phyloP scores from a whole-genome alignment of 2,329 filamentous ascomycete genomes.

The Cercospora canescens region DNA sequence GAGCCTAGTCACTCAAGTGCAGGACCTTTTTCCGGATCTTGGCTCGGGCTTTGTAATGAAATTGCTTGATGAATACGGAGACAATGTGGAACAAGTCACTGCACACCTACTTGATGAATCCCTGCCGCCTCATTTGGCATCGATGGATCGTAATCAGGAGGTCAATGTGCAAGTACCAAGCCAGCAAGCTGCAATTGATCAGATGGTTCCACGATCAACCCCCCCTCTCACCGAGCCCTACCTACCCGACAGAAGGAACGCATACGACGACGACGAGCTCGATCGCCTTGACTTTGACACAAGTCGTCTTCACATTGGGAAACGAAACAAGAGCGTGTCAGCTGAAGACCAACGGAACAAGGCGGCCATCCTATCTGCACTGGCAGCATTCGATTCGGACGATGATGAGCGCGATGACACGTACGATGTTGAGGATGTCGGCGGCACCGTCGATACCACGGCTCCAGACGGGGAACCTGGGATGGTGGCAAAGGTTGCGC shows the following conservation, averaged over 20 bases:
- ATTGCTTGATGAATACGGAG: conserved; percentile 75
- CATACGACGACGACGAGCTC: conserved; percentile 79
- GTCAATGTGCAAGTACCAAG: conserved; percentile 47
- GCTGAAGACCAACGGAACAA: conserved; percentile 74
- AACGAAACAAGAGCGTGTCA: conserved; percentile 49
- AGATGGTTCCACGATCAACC: conserved; percentile 60
- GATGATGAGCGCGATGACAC: conserved; percentile 97
- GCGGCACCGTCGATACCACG: conserved; percentile 75
- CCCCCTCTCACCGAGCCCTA: conserved; percentile 41
- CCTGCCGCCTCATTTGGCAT: conserved; percentile 67
- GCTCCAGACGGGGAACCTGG: conserved; percentile 54
- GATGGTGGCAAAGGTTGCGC: conserved; percentile 37
- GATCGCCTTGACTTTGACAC: conserved; percentile 68
- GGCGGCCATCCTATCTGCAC: conserved; percentile 81
- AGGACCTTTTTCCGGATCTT: conserved; percentile 87
- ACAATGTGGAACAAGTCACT: conserved; percentile 77
- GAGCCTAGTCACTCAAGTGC: conserved; percentile 84
- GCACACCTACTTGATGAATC: conserved; percentile 78
- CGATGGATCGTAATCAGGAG: conserved; percentile 64
- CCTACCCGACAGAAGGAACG: conserved; percentile 64
- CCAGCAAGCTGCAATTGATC: conserved; percentile 31
- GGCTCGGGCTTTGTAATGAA: conserved; percentile 79
- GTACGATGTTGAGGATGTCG: conserved; percentile 89
- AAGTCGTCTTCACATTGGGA: conserved; percentile 76
- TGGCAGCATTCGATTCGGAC: conserved; percentile 87